Evolutionary conservation across 2,329 filamentous ascomycete genomes (phyloP), one percentile per base, ranked within the genome.

Genomic region (Cladosporium halotolerans): DNA sequence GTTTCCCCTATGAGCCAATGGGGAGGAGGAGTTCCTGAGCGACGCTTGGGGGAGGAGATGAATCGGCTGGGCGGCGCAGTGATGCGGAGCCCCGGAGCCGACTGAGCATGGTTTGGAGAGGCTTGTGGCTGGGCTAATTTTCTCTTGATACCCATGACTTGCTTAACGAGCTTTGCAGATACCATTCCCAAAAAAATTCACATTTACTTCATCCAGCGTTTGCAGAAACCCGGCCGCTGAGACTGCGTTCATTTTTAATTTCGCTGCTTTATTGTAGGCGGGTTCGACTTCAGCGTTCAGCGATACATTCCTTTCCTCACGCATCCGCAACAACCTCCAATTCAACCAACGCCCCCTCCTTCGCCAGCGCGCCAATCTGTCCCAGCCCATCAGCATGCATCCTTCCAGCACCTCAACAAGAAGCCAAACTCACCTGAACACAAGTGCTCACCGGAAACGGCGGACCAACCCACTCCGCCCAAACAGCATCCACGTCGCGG

Each of bases 1-100:
- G 74, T 6, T 84, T 87, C 56, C 84, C 84, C 0, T 87, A 84
- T 63, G 84, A 88, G 72, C 84, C 83, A 0, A 84, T 80, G 64
- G 82, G 82, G 2, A 72, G 67, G 58, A 67, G 79, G 52, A 80
- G 78, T 63, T 79, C 77, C 13, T 76, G 60, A 45, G 16, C 6
- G 3, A 6, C 3, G 2, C 1, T 36, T 36, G 10, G 3, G 33
- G 10, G 6, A 4, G n/a, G 10, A 1, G 6, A 36, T 1, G 5
- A 11, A 36, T 36, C 4, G 10, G 34, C 34, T 9, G 6, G n/a
- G n/a, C 9, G 6, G 10, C 34, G 34, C 4, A 28, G 23, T 4
- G 4, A 5, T 4, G 4, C 23, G 4, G 23, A 28, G 23, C 3
- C 23, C 7, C 3, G 23, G 23, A 28, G 23, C 23, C 23, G 7